Percentiles rank a stretch among this genome's conserved stretches.
Conservation (phyloP, 768 basidiomycete species). For the Gloeopeniophorella convolvens region DNA sequence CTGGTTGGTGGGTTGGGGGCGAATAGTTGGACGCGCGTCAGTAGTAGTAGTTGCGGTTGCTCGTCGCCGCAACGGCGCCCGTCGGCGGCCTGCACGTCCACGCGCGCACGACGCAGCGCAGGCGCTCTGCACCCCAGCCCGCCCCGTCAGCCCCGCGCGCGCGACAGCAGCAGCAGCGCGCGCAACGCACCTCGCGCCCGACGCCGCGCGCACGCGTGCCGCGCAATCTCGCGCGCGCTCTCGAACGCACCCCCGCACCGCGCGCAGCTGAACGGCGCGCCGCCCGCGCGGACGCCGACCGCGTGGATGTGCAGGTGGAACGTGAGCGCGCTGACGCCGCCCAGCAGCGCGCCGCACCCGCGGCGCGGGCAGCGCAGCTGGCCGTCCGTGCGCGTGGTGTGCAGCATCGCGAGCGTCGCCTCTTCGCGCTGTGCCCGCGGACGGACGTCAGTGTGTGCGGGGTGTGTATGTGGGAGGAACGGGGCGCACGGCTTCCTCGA, state of each 20-base stretch:
- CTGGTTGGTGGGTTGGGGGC: too few relatives aligned
- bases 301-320: constrained; percentile 20
- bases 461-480: not conserved
- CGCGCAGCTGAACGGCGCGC: constrained; percentile 6
- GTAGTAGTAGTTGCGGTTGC: not conserved
- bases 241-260: constrained; percentile 16
- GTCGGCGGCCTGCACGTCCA: constrained; percentile 13
- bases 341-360: constrained; percentile 13
- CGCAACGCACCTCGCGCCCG: constrained; percentile 12
- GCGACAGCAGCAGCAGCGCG: not conserved
- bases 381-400: constrained; percentile 4
- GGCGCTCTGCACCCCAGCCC: constrained; percentile 7
- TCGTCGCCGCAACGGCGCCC: not conserved
- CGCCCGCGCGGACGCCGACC: constrained; percentile 4
- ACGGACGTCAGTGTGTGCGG: too few relatives aligned
- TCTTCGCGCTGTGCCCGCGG: constrained; percentile 15
- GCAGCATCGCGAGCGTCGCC: constrained; percentile 15
- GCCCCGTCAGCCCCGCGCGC: too few relatives aligned
- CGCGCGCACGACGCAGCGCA: constrained; percentile 13
- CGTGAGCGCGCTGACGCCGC: constrained; percentile 16
- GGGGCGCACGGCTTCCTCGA: constrained; percentile 16
- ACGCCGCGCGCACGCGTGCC: constrained; percentile 14
- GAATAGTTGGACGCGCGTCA: not conserved
- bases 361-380: constrained; percentile 11
- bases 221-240: constrained; percentile 11